Evolutionary conservation across 306 rosid species (phyloP).

Genomic region (Rosa rugosa): DNA sequence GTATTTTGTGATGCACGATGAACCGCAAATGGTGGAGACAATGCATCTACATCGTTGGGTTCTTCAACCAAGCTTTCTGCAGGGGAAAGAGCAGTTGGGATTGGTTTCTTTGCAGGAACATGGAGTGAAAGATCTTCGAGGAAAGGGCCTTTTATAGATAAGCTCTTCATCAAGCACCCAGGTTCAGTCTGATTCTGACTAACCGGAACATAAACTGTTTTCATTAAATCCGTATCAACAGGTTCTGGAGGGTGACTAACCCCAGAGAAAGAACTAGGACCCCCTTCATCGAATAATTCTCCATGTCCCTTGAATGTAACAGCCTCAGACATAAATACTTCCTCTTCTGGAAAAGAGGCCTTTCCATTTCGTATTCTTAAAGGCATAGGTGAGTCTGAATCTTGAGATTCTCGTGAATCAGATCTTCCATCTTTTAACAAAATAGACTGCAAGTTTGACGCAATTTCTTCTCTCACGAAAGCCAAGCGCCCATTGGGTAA

Average conservation of each 20-base stretch:
- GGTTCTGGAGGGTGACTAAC: constrained; percentile 99
- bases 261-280: constrained; percentile 77
- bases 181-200: constrained; percentile 72
- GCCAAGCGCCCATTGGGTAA: constrained; percentile 44
- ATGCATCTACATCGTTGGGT: constrained; percentile 45
- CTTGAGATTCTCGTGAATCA: constrained; percentile 40
- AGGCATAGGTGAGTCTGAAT: constrained; percentile 42
- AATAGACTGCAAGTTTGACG: constrained; percentile 53
- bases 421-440: constrained; percentile 55
- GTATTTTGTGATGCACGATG: constrained; percentile 67
- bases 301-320: constrained; percentile 52
- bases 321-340: constrained; percentile 48
- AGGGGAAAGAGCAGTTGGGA: constrained; percentile 54
- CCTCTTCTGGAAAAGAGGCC: constrained; percentile 50
- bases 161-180: constrained; percentile 72
- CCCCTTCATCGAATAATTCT: constrained; percentile 63
- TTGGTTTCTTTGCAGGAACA: constrained; percentile 63
- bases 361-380: constrained; percentile 57
- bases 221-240: constrained; percentile 86
- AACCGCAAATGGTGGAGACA: constrained; percentile 55
- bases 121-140: constrained; percentile 80
- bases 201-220: constrained; percentile 72
- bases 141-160: constrained; percentile 77
- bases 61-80: constrained; percentile 66
- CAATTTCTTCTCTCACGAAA: constrained; percentile 30